Evolutionary conservation across 169 alveolate genomes (phyloP), one percentile per base, ranked within the genome.

Genomic region (Plasmodium gallinaceum): DNA sequence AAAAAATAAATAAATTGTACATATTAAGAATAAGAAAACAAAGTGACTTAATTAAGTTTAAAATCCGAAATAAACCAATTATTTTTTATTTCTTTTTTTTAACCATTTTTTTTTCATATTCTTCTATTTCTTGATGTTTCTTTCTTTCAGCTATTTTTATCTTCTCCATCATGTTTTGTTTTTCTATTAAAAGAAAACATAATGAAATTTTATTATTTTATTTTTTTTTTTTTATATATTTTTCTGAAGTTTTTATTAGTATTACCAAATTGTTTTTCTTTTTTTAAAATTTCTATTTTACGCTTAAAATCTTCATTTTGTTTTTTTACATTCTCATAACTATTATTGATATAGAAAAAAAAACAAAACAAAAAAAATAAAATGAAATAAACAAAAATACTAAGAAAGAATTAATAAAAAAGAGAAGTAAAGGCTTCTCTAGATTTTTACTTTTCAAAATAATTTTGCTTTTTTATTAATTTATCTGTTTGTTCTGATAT

Each of bases 401-500:
- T 32, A 32, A 32, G 4, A 32, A 32, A 2, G 39, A 32, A 32
- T 32, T 2, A 32, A 32, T 2, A 32, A 32, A 32, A 32, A 72
- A 22, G 7, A 24, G 18, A 52, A 6, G 85, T 7, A 26, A 24
- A 51, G 51, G 5, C 4, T 61, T 57, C 37, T 4, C 32, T n/a
- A 65, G 7, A 26, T 20, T 48, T 48, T 69, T 69, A 86, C 92
- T 52, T 39, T 70, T 86, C 92, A 14, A 58, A 51, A 22, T 61
- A 70, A 60, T 64, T 86, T 73, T 86, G 88, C 46, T 86, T 61
- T 32, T 70, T 69, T 43, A 86, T 43, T 12, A 86, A 52, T 61
- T 46, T 52, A 61, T 86, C 88, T 5, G 92, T 86, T 18, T 86
- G 68, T 37, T 86, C 87, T 20, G 88, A 73, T 20, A 86, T 86